Evolutionary conservation across 257 asterid species (phyloP).

Genomic region (Rauvolfia tetraphylla): DNA sequence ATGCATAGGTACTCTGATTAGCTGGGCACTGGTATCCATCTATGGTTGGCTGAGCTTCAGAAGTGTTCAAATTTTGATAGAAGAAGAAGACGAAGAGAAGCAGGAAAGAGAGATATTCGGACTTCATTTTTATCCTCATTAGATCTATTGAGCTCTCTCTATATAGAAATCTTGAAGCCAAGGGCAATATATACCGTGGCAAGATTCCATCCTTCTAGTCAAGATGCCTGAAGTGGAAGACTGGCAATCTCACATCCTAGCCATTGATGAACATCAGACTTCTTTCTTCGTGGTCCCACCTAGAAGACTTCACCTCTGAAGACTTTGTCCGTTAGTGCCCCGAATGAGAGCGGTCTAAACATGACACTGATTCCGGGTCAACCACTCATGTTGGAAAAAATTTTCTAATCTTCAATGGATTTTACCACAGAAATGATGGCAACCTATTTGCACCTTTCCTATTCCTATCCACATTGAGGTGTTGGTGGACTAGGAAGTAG

Average conservation of each 20-base stretch:
- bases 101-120: conserved; percentile 14
- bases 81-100: conserved; percentile 27
- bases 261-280: neutral
- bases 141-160: neutral
- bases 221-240: neutral
- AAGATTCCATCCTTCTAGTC: neutral
- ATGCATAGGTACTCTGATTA: conserved; percentile 40
- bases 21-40: conserved; percentile 61
- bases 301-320: neutral
- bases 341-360: too few relatives aligned
- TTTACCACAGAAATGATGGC: neutral
- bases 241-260: neutral
- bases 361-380: conserved; percentile 14
- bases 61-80: conserved; percentile 4
- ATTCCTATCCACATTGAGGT: neutral
- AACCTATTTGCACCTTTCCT: neutral
- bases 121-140: conserved; percentile 19
- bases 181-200: neutral
- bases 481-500: neutral
- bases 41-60: conserved; percentile 51
- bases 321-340: neutral
- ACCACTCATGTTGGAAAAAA: conserved; percentile 3
- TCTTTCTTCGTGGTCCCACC: conserved; percentile 25
- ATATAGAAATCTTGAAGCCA: neutral
- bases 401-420: neutral